phyloP scores from a whole-genome alignment of 768 basidiomycete species.

The Lactifluus subvellereus region DNA sequence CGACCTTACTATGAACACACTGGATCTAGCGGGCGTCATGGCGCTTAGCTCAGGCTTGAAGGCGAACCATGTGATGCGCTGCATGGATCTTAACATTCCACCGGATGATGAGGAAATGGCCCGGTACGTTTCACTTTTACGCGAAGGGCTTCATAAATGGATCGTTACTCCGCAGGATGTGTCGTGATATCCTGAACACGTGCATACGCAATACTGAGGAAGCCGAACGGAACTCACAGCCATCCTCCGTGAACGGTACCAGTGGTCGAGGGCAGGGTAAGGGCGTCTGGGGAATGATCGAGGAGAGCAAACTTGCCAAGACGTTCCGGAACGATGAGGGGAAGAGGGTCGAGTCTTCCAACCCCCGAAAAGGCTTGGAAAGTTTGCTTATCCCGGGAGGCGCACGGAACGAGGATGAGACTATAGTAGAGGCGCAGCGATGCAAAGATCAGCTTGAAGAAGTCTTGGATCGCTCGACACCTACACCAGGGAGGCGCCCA shows the following conservation, averaged over 20 bases:
- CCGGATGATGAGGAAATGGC: conserved; percentile 79
- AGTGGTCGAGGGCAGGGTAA: conserved; percentile 53
- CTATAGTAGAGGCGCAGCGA: conserved; percentile 42
- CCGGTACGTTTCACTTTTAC: conserved; percentile 36
- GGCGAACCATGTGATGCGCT: conserved; percentile 80
- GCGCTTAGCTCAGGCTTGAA: conserved; percentile 84
- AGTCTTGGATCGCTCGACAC: conserved; percentile 25
- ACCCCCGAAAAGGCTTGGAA: conserved; percentile 23
- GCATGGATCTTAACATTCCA: conserved; percentile 89
- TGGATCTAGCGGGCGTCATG: conserved; percentile 90
- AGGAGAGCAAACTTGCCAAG: conserved; percentile 76
- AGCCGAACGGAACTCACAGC: conserved; percentile 44
- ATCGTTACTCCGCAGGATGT: conserved; percentile 44
- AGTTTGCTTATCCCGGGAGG: conserved; percentile 18
- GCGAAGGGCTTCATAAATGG: not conserved
- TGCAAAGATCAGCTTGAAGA: conserved; percentile 31
- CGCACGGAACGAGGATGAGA: conserved; percentile 38
- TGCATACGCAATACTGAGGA: conserved; percentile 94
- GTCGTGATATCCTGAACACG: conserved; percentile 81
- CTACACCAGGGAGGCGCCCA: conserved; percentile 22
- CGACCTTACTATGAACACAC: conserved; percentile 75
- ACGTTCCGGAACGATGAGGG: conserved; percentile 56
- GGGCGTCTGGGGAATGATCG: conserved; percentile 80
- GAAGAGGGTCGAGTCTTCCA: conserved; percentile 42
- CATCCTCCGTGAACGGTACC: conserved; percentile 25